Base-by-base conservation (phyloP, 495 filamentous ascomycete species). In the Neurospora cerealis region DNA sequence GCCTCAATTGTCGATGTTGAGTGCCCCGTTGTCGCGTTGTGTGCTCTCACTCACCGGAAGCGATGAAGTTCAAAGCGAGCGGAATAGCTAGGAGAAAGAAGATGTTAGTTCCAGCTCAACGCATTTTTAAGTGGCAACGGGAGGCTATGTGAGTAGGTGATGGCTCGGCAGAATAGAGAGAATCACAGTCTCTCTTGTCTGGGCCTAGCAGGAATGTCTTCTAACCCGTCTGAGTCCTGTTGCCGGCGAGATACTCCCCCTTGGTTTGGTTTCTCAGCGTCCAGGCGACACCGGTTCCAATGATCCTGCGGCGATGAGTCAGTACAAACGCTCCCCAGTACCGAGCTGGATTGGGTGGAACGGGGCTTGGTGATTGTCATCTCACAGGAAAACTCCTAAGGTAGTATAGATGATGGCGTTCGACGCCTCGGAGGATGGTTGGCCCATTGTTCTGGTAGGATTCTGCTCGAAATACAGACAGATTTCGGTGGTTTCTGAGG, bases 11-110 rank as follows among this genome's bases (percentile, higher is more conserved):
- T 66, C 54, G 54, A 9, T 36, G 54, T 66, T 66, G 74, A 73
- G 38, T 42, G 46, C 69, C n/a, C 70, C 72, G 41, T 69, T 60
- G 69, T 24, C 21, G 71, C 54, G 69, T 70, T 34, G n/a, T 69
- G 42, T 62, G 73, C 69, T 75, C 46, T 78, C 69, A 93, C 92
- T 93, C 88, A 94, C 92, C 92, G 80, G 91, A 92, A 77, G 91
- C 92, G 78, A 93, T 92, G 83, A 93, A 94, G 81, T 94, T 93
- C 74, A 94, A 84, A 73, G 92, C 90, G 80, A 94, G 84, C 46
- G 92, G 92, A 66, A 92, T 82, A 73, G 89, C 92, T 94, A 69
- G 36, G 69, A 42, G 19, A 71, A 28, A 74, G 13, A 11, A 38
- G 4, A 34, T 39, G 80, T 82, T 74, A 80, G 80, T 46, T 69